Percentiles rank a stretch among this genome's conserved stretches.
Evolutionary conservation across 1,139 yeast species (phyloP).

Genomic region (Yarrowia galli): DNA sequence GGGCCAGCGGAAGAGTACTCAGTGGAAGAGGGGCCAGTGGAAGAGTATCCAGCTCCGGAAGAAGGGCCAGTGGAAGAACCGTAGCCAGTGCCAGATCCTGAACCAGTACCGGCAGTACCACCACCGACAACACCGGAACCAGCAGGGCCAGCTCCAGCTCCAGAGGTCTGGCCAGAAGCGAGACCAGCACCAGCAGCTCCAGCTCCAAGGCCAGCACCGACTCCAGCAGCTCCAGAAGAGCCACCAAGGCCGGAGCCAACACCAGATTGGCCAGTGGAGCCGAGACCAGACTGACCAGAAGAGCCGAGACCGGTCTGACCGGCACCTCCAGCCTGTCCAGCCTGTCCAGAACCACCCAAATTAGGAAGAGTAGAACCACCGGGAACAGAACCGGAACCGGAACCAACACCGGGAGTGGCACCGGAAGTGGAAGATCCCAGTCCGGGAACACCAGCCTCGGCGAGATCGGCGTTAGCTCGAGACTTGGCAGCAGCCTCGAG

Average conservation of each 20-base stretch:
- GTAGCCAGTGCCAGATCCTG: neutral
- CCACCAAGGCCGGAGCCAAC: neutral
- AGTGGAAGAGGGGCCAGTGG: neutral
- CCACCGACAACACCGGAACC: slow-evolving; percentile 1
- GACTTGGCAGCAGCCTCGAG: neutral
- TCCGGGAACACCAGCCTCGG: neutral
- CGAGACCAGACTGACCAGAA: neutral
- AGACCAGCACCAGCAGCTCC: neutral
- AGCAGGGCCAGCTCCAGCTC: slow-evolving; percentile 11
- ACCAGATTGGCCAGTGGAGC: neutral
- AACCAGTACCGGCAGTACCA: neutral
- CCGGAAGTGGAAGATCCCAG: neutral
- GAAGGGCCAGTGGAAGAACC: neutral
- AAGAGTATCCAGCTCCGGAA: neutral
- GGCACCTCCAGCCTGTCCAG: neutral
- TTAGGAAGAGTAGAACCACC: neutral
- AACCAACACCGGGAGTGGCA: neutral
- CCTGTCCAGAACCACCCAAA: neutral
- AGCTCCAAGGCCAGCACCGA: neutral
- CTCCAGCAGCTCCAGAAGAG: neutral
- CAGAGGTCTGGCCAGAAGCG: neutral
- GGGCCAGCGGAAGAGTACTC: neutral
- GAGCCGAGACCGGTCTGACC: no score
- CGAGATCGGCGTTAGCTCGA: neutral
- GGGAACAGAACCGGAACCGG: slow-evolving; percentile 3